Evolutionary conservation across 2,329 filamentous ascomycete species (phyloP).

Genomic region (Clarireedia homoeocarpa): DNA sequence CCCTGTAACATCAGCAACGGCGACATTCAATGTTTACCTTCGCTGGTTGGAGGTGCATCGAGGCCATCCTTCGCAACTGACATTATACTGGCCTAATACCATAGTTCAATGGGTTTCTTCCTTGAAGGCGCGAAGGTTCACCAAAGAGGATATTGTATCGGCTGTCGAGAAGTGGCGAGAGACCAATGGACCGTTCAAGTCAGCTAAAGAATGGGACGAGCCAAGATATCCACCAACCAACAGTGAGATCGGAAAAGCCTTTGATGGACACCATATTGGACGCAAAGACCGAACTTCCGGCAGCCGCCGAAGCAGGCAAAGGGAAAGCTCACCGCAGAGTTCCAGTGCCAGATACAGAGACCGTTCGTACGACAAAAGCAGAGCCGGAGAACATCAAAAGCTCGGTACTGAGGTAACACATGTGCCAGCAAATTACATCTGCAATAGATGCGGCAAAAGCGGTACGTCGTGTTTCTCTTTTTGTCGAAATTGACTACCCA

Average conservation of each 20-base stretch:
- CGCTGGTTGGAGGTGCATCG: constrained; percentile 24
- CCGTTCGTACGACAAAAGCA: neutral
- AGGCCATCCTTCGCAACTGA: constrained; percentile 6
- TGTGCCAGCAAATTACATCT: constrained; percentile 18
- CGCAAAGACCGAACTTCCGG: neutral
- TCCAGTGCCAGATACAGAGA: neutral
- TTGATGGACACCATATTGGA: neutral
- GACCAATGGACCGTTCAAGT: constrained; percentile 5
- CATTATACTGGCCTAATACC: constrained; percentile 20
- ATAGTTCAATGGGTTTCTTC: constrained; percentile 21
- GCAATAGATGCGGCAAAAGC: constrained; percentile 21
- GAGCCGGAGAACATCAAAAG: neutral
- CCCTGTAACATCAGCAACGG: constrained; percentile 6
- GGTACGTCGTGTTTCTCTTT: constrained; percentile 13
- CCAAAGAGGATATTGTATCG: constrained; percentile 10
- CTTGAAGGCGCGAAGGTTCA: constrained; percentile 15
- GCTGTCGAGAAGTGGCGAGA: constrained; percentile 18
- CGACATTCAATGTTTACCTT: constrained; percentile 18
- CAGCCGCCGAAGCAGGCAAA: neutral
- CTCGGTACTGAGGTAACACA: too few species aligned
- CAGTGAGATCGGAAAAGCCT: constrained; percentile 12
- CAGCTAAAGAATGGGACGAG: neutral
- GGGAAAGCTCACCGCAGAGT: neutral
- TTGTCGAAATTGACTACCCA: too few species aligned
- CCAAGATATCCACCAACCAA: constrained; percentile 4